These are phyloP conservation scores for Amauroascus verrucosus DNA, from an alignment of 2,329 filamentous ascomycete genomes.

Conservation along the genomic window DNA sequence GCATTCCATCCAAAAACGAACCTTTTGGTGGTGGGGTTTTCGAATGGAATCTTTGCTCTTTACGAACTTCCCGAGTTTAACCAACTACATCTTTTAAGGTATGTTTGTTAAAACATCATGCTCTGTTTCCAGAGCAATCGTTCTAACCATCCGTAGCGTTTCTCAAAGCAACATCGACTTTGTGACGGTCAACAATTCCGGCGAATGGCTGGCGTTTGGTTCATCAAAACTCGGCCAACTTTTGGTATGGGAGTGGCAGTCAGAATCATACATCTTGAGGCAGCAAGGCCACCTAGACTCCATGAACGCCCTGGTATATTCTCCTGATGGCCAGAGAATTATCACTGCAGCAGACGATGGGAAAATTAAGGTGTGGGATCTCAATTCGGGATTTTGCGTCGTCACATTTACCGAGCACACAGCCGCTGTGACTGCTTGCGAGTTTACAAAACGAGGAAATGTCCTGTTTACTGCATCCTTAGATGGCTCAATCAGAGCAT, in stretches of 20 bases:
- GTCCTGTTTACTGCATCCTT: slow-evolving; percentile 92
- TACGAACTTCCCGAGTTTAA: slow-evolving; percentile 96
- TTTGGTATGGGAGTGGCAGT: slow-evolving; percentile 99
- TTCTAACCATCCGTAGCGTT: slow-evolving; percentile 50
- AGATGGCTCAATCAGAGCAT: slow-evolving; percentile 87
- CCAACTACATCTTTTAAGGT: slow-evolving; percentile 72
- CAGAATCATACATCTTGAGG: slow-evolving; percentile 95
- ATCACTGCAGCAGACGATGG: slow-evolving; percentile 93
- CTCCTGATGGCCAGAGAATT: slow-evolving; percentile 83
- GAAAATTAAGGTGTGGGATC: slow-evolving; percentile 98
- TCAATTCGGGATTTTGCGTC: slow-evolving; percentile 91
- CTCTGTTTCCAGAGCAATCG: slow-evolving; percentile 4
- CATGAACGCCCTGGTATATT: slow-evolving; percentile 87
- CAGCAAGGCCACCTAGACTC: slow-evolving; percentile 96
- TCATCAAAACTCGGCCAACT: slow-evolving; percentile 90
- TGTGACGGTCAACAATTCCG: slow-evolving; percentile 84
- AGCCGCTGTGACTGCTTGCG: slow-evolving; percentile 80
- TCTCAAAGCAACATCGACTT: slow-evolving; percentile 95
- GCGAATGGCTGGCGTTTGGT: slow-evolving; percentile 95
- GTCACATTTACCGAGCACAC: slow-evolving; percentile 97
- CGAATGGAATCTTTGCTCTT: slow-evolving; percentile 82
- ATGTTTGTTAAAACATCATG: slow-evolving; percentile 11
- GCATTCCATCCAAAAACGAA: slow-evolving; percentile 77
- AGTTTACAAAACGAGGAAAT: slow-evolving; percentile 90
- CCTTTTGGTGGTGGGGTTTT: slow-evolving; percentile 93